These are phyloP conservation scores for Saccharomyces mikatae DNA, from an alignment of 805 yeast species.

Conservation along the genomic window DNA sequence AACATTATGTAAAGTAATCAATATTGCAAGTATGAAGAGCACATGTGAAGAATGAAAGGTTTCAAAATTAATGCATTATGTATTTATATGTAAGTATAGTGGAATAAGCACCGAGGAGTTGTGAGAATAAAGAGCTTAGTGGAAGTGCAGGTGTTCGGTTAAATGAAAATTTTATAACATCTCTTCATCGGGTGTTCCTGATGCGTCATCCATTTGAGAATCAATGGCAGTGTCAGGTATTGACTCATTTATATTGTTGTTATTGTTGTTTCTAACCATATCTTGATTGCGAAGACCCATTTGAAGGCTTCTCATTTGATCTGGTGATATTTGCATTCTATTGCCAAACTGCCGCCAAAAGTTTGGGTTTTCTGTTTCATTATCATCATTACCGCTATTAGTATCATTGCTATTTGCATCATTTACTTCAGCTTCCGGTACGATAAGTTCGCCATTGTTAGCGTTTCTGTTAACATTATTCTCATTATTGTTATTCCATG, in stretches of 20 bases:
- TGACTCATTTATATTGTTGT: constrained; percentile 1
- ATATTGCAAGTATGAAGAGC: not conserved
- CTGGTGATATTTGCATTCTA: constrained; percentile 15
- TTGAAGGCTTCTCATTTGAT: constrained; percentile 23
- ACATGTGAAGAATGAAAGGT: not conserved
- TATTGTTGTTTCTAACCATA: constrained; percentile 8
- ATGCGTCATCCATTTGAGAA: constrained; percentile 14
- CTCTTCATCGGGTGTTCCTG: constrained; percentile 26
- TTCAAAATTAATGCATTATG: not conserved
- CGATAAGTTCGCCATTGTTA: not conserved
- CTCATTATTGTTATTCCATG: constrained; percentile 10
- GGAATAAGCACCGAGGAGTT: not conserved
- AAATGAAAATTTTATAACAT: constrained; percentile 6
- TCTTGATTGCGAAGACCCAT: constrained; percentile 17
- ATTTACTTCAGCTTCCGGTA: not conserved
- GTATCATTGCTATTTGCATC: not conserved
- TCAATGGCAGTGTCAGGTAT: not conserved
- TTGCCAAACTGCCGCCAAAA: constrained; percentile 11
- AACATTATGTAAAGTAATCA: not conserved
- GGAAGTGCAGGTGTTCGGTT: not conserved
- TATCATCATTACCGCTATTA: constrained; percentile 6
- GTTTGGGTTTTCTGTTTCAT: constrained; percentile 9
- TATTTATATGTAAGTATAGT: not conserved
- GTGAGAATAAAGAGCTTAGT: not conserved
- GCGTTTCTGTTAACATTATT: constrained; percentile 2